phyloP scores from a whole-genome alignment of 352 stramenopile species.

The Blastocystis sp. region DNA sequence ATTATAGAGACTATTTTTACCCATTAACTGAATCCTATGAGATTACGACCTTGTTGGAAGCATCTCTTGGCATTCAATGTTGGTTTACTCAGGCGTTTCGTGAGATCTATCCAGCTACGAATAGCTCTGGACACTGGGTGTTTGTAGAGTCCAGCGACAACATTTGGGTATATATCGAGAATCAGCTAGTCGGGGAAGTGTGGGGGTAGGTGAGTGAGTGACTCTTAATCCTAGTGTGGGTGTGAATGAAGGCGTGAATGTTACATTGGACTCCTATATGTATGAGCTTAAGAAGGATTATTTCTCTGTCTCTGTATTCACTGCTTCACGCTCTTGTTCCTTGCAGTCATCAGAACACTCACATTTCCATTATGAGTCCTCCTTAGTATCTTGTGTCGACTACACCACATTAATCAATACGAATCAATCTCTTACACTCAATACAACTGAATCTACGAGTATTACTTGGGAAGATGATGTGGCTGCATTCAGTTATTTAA shows the following conservation, averaged over 20 bases:
- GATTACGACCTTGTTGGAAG: background rate
- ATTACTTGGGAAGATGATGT: background rate
- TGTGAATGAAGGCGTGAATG: background rate
- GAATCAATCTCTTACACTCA: background rate
- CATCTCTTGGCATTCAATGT: background rate
- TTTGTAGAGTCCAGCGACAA: background rate
- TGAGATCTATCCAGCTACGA: background rate
- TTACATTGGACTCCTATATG: background rate
- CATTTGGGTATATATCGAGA: slow-evolving; percentile 16
- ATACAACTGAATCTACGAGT: background rate
- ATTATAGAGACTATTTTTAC: slow-evolving; percentile 29
- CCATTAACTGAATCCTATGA: background rate
- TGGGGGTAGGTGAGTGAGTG: background rate
- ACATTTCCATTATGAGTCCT: too few species aligned
- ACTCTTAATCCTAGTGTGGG: background rate
- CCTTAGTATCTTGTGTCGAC: too few species aligned
- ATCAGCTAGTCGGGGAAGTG: background rate
- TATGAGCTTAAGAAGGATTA: background rate
- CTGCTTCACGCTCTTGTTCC: slow-evolving; percentile 8
- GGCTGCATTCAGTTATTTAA: background rate
- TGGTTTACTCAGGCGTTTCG: slow-evolving; percentile 38
- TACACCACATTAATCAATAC: too few species aligned
- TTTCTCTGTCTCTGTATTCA: slow-evolving; percentile 27
- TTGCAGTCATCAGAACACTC: background rate
- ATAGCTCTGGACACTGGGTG: background rate